These are phyloP conservation scores for Coniochaeta prunicola DNA, from an alignment of 2,329 filamentous ascomycete genomes.

Conservation along the genomic window DNA sequence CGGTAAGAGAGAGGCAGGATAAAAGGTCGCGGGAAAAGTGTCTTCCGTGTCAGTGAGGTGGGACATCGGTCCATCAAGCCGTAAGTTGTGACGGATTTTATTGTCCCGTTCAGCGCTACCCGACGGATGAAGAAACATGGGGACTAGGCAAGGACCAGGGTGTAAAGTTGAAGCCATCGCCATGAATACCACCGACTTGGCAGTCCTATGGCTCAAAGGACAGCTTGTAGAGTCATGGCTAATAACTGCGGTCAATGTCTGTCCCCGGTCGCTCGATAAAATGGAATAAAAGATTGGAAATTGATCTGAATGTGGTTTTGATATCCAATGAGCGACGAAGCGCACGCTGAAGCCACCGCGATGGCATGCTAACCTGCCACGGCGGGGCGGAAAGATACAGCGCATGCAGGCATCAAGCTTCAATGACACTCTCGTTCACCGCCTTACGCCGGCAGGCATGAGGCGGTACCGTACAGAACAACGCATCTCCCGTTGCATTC, in stretches of 20 bases:
- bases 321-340: neutral
- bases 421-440: neutral
- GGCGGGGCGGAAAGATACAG: neutral
- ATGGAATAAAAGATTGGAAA: neutral
- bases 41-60: neutral
- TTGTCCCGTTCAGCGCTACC: neutral
- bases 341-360: neutral
- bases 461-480: neutral
- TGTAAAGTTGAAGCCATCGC: neutral
- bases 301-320: neutral
- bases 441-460: neutral
- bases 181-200: too few species aligned
- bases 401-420: neutral
- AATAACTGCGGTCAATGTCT: neutral
- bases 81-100: neutral
- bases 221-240: neutral
- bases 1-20: neutral
- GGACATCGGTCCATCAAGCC: neutral
- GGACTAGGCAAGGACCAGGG: neutral
- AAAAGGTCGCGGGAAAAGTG: neutral
- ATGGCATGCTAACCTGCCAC: neutral
- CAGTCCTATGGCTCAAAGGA: neutral
- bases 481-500: neutral
- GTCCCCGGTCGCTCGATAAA: neutral
- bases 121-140: neutral